Conservation (phyloP, 1,139 yeast genomes). For the Dujonia santamariae region DNA sequence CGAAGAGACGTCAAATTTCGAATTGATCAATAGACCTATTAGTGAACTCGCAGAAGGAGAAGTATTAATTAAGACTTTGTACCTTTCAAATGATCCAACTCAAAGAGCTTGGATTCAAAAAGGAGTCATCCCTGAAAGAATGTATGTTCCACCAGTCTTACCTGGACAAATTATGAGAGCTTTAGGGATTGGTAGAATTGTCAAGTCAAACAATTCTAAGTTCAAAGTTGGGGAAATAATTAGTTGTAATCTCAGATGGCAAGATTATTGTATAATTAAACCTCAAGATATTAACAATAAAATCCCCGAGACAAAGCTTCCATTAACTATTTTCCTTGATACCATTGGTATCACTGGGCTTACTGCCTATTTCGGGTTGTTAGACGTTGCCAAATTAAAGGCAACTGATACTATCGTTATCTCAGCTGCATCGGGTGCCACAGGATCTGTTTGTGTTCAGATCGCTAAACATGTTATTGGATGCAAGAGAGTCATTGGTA, state of each 20-base stretch:
- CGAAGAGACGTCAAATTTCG: slow-evolving; percentile 21
- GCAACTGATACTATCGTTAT: slow-evolving; percentile 23
- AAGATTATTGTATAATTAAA: slow-evolving; percentile 29
- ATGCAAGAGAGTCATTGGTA: slow-evolving; percentile 27
- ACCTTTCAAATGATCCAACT: slow-evolving; percentile 65
- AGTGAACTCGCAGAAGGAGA: slow-evolving; percentile 37
- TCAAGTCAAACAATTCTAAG: slow-evolving; percentile 38
- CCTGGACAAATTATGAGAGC: slow-evolving; percentile 50
- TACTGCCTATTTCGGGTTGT: slow-evolving; percentile 29
- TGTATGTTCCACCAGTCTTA: slow-evolving; percentile 46
- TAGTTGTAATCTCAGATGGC: slow-evolving; percentile 35
- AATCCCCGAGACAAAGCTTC: slow-evolving; percentile 19
- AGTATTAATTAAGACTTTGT: slow-evolving; percentile 43
- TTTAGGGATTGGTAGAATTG: slow-evolving; percentile 47
- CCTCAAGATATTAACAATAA: slow-evolving; percentile 20
- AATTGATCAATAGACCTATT: slow-evolving; percentile 12
- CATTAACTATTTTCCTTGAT: slow-evolving; percentile 41
- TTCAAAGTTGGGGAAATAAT: slow-evolving; percentile 46
- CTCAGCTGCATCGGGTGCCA: slow-evolving; percentile 34
- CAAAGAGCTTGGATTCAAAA: slow-evolving; percentile 61
- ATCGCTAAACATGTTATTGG: slow-evolving; percentile 28
- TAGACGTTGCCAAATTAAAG: slow-evolving; percentile 22
- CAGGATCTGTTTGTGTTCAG: slow-evolving; percentile 30
- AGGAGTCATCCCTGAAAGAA: slow-evolving; percentile 34
- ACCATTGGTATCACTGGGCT: slow-evolving; percentile 35